Evolutionary conservation across 2,329 filamentous ascomycete genomes (phyloP).

Genomic region (Pseudohalonectria lignicola): DNA sequence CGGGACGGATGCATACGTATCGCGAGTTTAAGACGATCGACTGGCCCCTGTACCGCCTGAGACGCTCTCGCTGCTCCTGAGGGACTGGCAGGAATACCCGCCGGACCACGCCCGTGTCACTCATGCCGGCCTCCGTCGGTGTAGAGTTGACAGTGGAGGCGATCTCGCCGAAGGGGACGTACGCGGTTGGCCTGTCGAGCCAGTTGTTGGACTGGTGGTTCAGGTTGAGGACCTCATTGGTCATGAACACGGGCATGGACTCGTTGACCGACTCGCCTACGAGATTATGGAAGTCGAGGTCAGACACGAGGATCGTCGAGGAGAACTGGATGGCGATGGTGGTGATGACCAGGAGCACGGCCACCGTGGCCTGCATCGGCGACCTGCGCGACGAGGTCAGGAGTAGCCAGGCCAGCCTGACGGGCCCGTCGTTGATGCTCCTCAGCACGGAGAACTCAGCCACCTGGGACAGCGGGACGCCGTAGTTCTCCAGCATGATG

Average conservation of each 20-base stretch:
- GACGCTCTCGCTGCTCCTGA: slow-evolving; percentile 5
- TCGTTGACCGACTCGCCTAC: slow-evolving; percentile 5
- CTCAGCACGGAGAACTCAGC: slow-evolving; percentile 13
- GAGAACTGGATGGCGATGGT: slow-evolving; percentile 9
- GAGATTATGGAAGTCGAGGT: slow-evolving; percentile 7
- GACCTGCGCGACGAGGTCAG: slow-evolving; percentile 5
- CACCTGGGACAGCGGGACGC: slow-evolving; percentile 11
- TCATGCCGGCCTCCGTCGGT: slow-evolving; percentile 7
- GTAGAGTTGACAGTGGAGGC: not conserved
- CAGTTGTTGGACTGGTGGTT: slow-evolving; percentile 5
- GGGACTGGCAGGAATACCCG: slow-evolving; percentile 9
- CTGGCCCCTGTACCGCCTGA: slow-evolving; percentile 8
- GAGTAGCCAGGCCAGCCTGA: slow-evolving; percentile 10
- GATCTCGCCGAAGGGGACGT: slow-evolving; percentile 9
- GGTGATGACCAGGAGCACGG: slow-evolving; percentile 6
- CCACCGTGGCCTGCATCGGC: slow-evolving; percentile 5
- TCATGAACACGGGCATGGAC: slow-evolving; percentile 6
- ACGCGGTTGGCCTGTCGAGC: slow-evolving; percentile 6
- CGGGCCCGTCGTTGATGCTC: slow-evolving; percentile 10
- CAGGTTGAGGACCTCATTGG: slow-evolving; percentile 4
- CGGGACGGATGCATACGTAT: slow-evolving; percentile 5
- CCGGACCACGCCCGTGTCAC: slow-evolving; percentile 11
- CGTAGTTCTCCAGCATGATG: slow-evolving; percentile 10
- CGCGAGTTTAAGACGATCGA: slow-evolving; percentile 8
- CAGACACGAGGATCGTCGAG: slow-evolving; percentile 11